A percentile compares a stretch with the other conserved stretches of the same genome.
phyloP scores from a whole-genome alignment of 1,139 yeast genomes.

The Suhomyces yuchorum region DNA sequence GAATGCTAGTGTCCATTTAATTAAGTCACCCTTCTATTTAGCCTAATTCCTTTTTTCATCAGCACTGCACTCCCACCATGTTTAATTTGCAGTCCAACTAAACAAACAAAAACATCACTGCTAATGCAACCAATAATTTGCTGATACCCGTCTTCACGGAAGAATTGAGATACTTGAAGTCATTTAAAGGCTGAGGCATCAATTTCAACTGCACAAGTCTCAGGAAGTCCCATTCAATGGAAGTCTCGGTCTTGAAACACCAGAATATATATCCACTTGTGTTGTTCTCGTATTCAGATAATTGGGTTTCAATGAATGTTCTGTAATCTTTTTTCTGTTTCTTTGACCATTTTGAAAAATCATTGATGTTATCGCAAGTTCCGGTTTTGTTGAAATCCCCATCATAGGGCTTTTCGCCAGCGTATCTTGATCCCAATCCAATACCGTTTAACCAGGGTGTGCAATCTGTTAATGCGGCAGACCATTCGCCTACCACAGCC shows the following conservation, averaged over 20 bases:
- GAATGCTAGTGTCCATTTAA: too few species aligned
- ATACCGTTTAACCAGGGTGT: conserved; percentile 67
- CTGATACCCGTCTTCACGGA: conserved; percentile 24
- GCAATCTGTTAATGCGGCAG: conserved; percentile 67
- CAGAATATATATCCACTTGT: conserved; percentile 67
- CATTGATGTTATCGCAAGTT: conserved; percentile 29
- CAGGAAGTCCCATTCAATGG: conserved; percentile 65
- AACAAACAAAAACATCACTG: background rate
- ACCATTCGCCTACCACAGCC: conserved; percentile 64
- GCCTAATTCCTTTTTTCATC: too few species aligned
- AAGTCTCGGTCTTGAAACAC: conserved; percentile 66
- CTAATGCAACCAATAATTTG: background rate
- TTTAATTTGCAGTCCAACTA: background rate
- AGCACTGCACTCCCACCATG: too few species aligned
- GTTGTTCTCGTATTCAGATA: conserved; percentile 45
- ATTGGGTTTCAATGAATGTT: conserved; percentile 49
- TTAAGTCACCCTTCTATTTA: too few species aligned
- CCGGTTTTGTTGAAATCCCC: conserved; percentile 32
- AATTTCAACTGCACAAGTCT: conserved; percentile 49
- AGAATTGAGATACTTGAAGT: conserved; percentile 27
- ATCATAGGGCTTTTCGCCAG: conserved; percentile 45
- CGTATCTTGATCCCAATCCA: conserved; percentile 60
- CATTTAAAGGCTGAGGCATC: conserved; percentile 62
- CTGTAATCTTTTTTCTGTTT: conserved; percentile 45
- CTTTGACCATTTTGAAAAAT: conserved; percentile 40